Conservation (phyloP, 306 rosid genomes). For the Nissolia schottii region DNA sequence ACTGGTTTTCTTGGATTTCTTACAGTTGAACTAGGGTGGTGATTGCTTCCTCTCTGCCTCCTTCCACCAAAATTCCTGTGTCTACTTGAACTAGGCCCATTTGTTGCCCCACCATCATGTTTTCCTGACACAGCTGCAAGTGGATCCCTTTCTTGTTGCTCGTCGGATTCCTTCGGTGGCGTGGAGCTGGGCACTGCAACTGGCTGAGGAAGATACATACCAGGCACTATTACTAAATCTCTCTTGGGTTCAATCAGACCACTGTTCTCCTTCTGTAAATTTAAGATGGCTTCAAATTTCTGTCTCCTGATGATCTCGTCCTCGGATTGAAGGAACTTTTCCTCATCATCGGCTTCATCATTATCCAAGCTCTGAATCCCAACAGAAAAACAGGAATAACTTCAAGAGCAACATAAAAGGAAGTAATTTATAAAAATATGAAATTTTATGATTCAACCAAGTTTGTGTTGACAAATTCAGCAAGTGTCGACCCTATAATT, state of each 20-base stretch:
- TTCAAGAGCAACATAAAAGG: conserved; percentile 3
- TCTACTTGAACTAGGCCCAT: conserved; percentile 35
- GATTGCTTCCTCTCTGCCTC: conserved; percentile 22
- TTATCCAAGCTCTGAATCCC: conserved; percentile 40
- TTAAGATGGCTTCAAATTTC: conserved; percentile 53
- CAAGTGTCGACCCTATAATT: not conserved
- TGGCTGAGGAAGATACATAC: conserved; percentile 60
- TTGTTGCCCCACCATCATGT: conserved; percentile 2
- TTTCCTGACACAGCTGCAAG: conserved; percentile 22
- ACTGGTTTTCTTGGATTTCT: conserved; percentile 46
- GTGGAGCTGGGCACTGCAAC: conserved; percentile 11
- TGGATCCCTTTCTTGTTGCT: conserved; percentile 33
- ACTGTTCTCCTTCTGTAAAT: conserved; percentile 59
- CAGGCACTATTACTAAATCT: conserved; percentile 49
- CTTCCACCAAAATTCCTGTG: conserved; percentile 23
- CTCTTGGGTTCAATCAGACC: conserved; percentile 69
- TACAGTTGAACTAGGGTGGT: conserved; percentile 20
- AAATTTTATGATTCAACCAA: not conserved
- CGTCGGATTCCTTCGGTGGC: conserved; percentile 29
- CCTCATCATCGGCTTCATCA: conserved; percentile 25
- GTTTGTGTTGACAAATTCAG: not conserved
- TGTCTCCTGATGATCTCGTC: conserved; percentile 52
- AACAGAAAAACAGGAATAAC: conserved; percentile 4
- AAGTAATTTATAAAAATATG: not conserved
- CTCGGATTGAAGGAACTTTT: conserved; percentile 47